A percentile compares a stretch with the other conserved stretches of the same genome.
Evolutionary conservation across 208 protist species (phyloP).

Genomic region (Trichomonas gallinae): DNA sequence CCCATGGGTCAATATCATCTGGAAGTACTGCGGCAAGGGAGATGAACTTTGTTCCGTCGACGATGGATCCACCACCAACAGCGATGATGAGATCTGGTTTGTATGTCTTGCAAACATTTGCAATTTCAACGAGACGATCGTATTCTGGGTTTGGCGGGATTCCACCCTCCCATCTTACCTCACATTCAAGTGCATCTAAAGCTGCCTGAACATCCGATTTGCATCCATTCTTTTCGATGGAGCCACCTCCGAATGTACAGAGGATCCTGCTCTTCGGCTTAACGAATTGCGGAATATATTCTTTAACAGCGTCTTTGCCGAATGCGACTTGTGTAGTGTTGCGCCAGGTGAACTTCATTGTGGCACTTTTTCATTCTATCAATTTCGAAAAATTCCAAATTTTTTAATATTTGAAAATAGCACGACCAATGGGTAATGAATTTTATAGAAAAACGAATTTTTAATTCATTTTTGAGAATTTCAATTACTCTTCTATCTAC

Average conservation of each 20-base stretch:
- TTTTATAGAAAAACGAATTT: too few species aligned
- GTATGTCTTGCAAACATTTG: background rate
- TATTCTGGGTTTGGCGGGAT: background rate
- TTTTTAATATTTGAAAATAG: too few species aligned
- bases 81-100: background rate
- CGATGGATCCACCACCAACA: background rate
- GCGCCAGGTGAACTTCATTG: background rate
- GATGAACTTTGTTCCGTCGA: conserved; percentile 4
- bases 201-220: background rate
- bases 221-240: background rate
- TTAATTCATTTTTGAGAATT: too few species aligned
- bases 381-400: too few species aligned
- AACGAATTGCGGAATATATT: background rate
- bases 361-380: background rate
- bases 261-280: background rate
- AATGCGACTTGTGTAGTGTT: background rate
- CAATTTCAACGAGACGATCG: background rate
- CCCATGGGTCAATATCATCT: background rate
- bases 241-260: background rate
- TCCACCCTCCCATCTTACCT: background rate
- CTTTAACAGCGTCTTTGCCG: background rate
- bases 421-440: too few species aligned
- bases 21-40: background rate
- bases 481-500: too few species aligned
- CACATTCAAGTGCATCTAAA: background rate